Conservation (phyloP, 2,329 filamentous ascomycete species). For the Ophiocordyceps camponoti-floridani region DNA sequence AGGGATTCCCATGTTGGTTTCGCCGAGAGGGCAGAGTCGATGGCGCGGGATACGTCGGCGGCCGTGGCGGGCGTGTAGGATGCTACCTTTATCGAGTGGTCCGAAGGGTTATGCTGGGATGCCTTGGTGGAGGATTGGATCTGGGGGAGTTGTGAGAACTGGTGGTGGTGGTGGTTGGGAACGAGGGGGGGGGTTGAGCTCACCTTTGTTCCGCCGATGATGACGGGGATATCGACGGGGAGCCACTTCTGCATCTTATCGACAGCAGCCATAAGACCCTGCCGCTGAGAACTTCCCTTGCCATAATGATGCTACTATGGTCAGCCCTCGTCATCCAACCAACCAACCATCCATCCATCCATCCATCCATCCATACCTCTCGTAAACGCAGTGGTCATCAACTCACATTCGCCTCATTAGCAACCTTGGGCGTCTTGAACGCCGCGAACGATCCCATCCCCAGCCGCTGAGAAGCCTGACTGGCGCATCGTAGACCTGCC, state of each 20-base stretch:
- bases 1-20: constrained; percentile 73
- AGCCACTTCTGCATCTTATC: constrained; percentile 48
- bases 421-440: constrained; percentile 74
- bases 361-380: not conserved
- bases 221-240: constrained; percentile 63
- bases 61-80: constrained; percentile 69
- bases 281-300: constrained; percentile 65
- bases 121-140: constrained; percentile 48
- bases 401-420: constrained; percentile 91
- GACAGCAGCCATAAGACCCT: constrained; percentile 57
- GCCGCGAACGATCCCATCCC: constrained; percentile 46
- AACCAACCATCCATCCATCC: too few relatives aligned
- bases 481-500: constrained; percentile 14
- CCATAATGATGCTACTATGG: constrained; percentile 61
- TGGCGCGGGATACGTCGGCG: constrained; percentile 60
- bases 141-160: constrained; percentile 16
- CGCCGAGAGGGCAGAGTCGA: constrained; percentile 69
- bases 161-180: too few relatives aligned
- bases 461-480: constrained; percentile 11
- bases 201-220: constrained; percentile 69
- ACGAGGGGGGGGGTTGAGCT: too few relatives aligned
- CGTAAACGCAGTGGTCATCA: not conserved
- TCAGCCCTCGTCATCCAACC: not conserved
- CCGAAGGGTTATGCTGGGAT: constrained; percentile 66
- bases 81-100: constrained; percentile 60